phyloP scores from a whole-genome alignment of 164 flowering plant genomes.

The Chimonanthus salicifolius region DNA sequence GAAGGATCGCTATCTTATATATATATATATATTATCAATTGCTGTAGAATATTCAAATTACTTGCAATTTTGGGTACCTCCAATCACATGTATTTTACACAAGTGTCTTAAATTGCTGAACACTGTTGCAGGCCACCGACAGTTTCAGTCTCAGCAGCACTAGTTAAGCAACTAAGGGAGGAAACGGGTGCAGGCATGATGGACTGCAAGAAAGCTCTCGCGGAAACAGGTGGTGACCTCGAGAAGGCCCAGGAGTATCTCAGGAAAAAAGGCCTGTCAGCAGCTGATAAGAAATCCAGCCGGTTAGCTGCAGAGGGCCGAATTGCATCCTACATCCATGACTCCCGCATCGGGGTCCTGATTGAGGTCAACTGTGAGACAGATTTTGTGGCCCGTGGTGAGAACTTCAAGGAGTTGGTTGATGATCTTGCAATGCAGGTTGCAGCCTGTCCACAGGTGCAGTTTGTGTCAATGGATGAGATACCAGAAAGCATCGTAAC shows the following conservation, averaged over 20 bases:
- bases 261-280: constrained; percentile 87
- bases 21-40: too few species aligned
- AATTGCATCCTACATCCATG: constrained; percentile 91
- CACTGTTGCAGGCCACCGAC: constrained; percentile 45
- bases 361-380: constrained; percentile 97
- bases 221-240: constrained; percentile 89
- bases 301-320: constrained; percentile 93
- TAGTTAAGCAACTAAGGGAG: constrained; percentile 89
- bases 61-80: not conserved
- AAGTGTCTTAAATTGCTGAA: not conserved
- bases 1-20: too few species aligned
- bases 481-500: constrained; percentile 47
- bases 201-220: constrained; percentile 98
- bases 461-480: constrained; percentile 74
- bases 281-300: constrained; percentile 94
- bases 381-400: constrained; percentile 90
- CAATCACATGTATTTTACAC: not conserved
- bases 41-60: too few species aligned
- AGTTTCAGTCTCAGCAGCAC: constrained; percentile 67
- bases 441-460: constrained; percentile 78
- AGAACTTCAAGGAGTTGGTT: constrained; percentile 80
- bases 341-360: constrained; percentile 87
- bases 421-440: constrained; percentile 99
- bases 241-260: constrained; percentile 95
- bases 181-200: constrained; percentile 99